Conservation (phyloP, 106 monocot genomes). For the Dendrobium catenatum region DNA sequence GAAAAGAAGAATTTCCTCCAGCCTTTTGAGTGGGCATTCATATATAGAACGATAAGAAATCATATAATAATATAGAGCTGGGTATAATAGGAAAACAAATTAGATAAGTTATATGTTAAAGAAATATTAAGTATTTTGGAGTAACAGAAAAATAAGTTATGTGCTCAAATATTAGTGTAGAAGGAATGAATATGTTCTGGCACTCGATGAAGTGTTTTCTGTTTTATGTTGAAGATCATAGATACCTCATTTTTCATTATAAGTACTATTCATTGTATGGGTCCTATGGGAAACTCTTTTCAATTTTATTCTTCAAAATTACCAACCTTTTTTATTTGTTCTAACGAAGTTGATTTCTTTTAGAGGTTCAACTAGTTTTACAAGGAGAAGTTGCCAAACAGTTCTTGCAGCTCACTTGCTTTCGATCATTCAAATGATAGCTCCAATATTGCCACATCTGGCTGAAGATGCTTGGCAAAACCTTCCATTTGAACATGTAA, state of each 20-base stretch:
- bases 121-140: no score
- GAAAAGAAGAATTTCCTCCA: no score
- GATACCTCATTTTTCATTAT: neutral
- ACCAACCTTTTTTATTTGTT: neutral
- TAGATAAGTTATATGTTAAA: no score
- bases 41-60: no score
- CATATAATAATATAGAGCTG: no score
- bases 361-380: constrained; percentile 74
- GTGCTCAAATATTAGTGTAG: no score
- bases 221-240: no score
- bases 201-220: no score
- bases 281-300: neutral
- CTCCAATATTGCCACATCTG: constrained; percentile 89
- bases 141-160: no score
- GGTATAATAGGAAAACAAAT: no score
- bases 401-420: constrained; percentile 85
- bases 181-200: no score
- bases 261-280: neutral
- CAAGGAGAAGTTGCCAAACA: constrained; percentile 86
- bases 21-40: no score
- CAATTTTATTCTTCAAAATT: neutral
- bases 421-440: constrained; percentile 59
- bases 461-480: constrained; percentile 98
- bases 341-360: constrained; percentile 9
- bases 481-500: constrained; percentile 64